Conservation (phyloP, 1,284 basidiomycete genomes). For the Xerocomus amazonicus region DNA sequence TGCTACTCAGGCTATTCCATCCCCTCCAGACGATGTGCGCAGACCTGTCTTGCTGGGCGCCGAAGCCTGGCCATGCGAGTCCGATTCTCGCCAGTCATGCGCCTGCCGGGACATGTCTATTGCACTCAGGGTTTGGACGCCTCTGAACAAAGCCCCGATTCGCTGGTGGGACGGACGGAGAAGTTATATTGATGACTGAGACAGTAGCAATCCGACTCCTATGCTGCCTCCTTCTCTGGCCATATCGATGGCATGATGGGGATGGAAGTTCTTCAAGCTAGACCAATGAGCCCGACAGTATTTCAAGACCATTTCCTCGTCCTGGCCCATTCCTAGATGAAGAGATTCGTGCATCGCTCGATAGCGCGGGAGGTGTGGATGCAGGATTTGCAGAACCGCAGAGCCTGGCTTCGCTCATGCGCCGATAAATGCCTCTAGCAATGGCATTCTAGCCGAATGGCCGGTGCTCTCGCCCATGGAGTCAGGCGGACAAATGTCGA, state of each 20-base stretch:
- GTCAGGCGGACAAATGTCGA: no score
- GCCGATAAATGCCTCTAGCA: not conserved
- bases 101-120: not conserved
- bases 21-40: not conserved
- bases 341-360: slow-evolving; percentile 23
- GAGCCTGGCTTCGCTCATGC: not conserved
- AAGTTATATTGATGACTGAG: slow-evolving; percentile 23
- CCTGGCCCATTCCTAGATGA: slow-evolving; percentile 20
- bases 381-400: not conserved
- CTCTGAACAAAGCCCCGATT: slow-evolving; percentile 19
- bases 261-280: not conserved
- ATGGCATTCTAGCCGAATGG: no score
- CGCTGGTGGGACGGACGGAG: slow-evolving; percentile 21
- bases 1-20: not conserved
- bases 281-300: not conserved
- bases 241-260: not conserved
- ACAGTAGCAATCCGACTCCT: slow-evolving; percentile 3
- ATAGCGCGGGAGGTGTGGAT: not conserved
- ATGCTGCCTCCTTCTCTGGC: not conserved
- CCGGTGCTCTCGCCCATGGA: no score
- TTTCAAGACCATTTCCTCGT: slow-evolving; percentile 3
- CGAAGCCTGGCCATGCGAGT: not conserved
- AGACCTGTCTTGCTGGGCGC: slow-evolving; percentile 11
- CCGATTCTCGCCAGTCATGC: not conserved
- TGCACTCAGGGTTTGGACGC: slow-evolving; percentile 2